A percentile compares a stretch with the other conserved stretches of the same genome.
phyloP scores from a whole-genome alignment of 2,329 filamentous ascomycete species.

The Alternaria alternata region DNA sequence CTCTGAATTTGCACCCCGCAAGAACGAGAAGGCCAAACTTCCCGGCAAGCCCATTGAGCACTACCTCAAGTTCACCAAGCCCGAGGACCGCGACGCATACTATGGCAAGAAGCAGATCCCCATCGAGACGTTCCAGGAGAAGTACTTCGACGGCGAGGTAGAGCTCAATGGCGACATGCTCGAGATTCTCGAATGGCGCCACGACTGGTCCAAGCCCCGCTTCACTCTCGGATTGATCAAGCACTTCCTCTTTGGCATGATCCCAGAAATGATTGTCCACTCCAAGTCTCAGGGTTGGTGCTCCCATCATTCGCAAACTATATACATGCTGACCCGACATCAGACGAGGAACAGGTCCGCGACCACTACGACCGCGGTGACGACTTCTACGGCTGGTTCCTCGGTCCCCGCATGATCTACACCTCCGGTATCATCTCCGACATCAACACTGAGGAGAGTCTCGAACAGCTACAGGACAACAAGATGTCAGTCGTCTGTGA shows the following conservation, averaged over 20 bases:
- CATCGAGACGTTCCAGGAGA: conserved; percentile 94
- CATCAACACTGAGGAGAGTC: conserved; percentile 82
- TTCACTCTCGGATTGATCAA: conserved; percentile 88
- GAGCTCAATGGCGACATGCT: conserved; percentile 94
- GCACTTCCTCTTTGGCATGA: conserved; percentile 86
- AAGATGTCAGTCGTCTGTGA: conserved; percentile 95
- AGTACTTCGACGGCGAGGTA: conserved; percentile 95
- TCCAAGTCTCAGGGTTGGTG: conserved; percentile 80
- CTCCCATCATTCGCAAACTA: background rate
- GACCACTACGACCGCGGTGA: conserved; percentile 98
- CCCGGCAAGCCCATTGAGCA: conserved; percentile 88
- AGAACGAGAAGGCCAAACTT: conserved; percentile 88
- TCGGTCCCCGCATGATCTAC: conserved; percentile 98
- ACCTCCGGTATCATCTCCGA: conserved; percentile 94
- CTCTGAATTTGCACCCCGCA: conserved; percentile 83
- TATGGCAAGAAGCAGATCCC: conserved; percentile 81
- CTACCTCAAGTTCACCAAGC: conserved; percentile 82
- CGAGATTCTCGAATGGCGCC: conserved; percentile 89
- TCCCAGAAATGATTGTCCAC: conserved; percentile 92
- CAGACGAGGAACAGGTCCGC: conserved; percentile 97
- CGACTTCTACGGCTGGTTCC: conserved; percentile 98
- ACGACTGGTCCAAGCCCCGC: conserved; percentile 95
- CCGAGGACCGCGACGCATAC: conserved; percentile 70
- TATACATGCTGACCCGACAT: conserved; percentile 10
- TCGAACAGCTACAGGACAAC: conserved; percentile 97